Percentiles rank a stretch among this genome's conserved stretches.
Conservation (phyloP, 192 early-diverging fungal genomes). For the Backusella macrospora region DNA sequence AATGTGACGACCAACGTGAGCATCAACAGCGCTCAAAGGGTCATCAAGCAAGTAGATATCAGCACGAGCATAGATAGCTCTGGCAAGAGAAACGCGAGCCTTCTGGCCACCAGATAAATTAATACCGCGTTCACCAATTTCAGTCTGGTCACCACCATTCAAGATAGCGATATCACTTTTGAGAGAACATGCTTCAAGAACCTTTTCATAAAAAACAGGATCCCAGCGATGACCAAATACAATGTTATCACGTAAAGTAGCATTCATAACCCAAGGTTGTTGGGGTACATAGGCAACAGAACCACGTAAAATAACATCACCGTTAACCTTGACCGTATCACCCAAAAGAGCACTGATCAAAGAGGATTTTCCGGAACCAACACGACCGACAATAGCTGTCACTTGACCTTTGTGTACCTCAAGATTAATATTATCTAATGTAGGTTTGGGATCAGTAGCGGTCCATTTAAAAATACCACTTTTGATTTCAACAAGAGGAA, state of each 20-base stretch:
- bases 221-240: constrained; percentile 83
- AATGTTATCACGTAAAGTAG: constrained; percentile 92
- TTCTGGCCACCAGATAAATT: constrained; percentile 94
- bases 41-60: constrained; percentile 87
- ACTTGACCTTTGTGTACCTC: constrained; percentile 42
- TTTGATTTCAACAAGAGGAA: constrained; percentile 49
- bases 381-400: constrained; percentile 47
- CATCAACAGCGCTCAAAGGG: constrained; percentile 64
- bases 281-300: constrained; percentile 78
- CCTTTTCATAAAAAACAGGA: constrained; percentile 70
- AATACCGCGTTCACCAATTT: constrained; percentile 91
- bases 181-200: constrained; percentile 84
- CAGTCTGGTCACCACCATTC: constrained; percentile 85
- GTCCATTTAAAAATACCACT: constrained; percentile 62
- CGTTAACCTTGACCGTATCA: constrained; percentile 77
- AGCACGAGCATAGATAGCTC: constrained; percentile 86
- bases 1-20: constrained; percentile 71
- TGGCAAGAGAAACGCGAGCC: constrained; percentile 64
- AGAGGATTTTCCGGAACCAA: constrained; percentile 67
- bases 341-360: constrained; percentile 82
- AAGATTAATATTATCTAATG: constrained; percentile 46
- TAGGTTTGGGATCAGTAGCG: constrained; percentile 39
- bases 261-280: constrained; percentile 95
- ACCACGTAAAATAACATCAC: constrained; percentile 66
- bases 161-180: constrained; percentile 86